A percentile compares a stretch with the other conserved stretches of the same genome.
Evolutionary conservation across 352 stramenopile species (phyloP).

Genomic region (Aphanomyces invadans): DNA sequence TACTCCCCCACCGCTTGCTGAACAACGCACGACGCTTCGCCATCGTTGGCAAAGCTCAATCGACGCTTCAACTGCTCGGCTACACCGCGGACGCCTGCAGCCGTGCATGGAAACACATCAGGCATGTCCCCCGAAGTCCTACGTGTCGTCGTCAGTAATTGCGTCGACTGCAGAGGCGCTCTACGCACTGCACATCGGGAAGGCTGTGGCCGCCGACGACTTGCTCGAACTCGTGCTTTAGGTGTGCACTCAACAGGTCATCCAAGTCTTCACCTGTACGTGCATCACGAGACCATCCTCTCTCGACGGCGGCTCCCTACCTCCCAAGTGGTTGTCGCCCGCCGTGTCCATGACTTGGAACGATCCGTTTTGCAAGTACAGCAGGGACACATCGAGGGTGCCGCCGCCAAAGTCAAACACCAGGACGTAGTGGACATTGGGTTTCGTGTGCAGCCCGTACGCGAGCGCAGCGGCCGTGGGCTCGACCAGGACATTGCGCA

Average conservation of each 20-base stretch:
- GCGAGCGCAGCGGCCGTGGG: slow-evolving; percentile 93
- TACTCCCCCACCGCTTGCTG: background rate
- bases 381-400: slow-evolving; percentile 89
- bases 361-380: slow-evolving; percentile 91
- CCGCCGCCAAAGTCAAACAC: slow-evolving; percentile 95
- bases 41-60: slow-evolving; percentile 30
- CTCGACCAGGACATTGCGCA: slow-evolving; percentile 66
- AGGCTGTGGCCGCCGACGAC: slow-evolving; percentile 28
- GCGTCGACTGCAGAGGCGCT: background rate
- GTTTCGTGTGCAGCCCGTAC: slow-evolving; percentile 91
- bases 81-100: slow-evolving; percentile 41
- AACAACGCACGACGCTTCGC: slow-evolving; percentile 35
- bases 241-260: slow-evolving; percentile 81
- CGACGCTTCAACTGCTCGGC: slow-evolving; percentile 51
- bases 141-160: background rate
- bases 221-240: slow-evolving; percentile 69
- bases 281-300: background rate
- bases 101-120: slow-evolving; percentile 38
- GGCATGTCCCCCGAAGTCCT: slow-evolving; percentile 24
- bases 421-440: slow-evolving; percentile 88
- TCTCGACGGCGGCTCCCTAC: background rate
- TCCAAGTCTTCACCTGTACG: slow-evolving; percentile 87
- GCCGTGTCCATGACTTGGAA: slow-evolving; percentile 94
- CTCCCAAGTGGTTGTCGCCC: slow-evolving; percentile 86
- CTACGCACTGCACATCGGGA: background rate